Base-by-base conservation (phyloP, 1,284 basidiomycete genomes). In the Ceratobasidium sp. region DNA sequence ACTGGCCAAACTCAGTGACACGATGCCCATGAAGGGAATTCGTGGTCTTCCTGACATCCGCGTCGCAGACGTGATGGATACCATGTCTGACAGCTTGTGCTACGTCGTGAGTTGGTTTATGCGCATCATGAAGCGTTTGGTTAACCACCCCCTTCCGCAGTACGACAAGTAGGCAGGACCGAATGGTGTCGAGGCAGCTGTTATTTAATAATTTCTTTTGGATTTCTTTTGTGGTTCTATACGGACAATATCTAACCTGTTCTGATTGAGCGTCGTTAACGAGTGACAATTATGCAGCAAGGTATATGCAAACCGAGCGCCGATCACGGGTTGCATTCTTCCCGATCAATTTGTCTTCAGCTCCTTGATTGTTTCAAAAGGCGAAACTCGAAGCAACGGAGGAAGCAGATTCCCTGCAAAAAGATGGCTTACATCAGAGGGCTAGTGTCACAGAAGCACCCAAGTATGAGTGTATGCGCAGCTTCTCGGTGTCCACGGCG, bases 21-120 rank as follows among this genome's bases (percentile, higher is more conserved):
- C 23, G 18, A 26, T 53, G 18, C 73, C 73, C 5, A 59, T 48
- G 46, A 48, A 62, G 21, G 32, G 39, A 12, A 70, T 70, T 59
- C 55, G 67, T 16, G 53, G 55, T 21, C 30, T 59, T 41, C 73
- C 73, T 21, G 70, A 72, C 52, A 36, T 70, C 9, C 62, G 30
- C 3, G 52, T 74, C n/a, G 58, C 36, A 14, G 50, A 62, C 10
- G 50, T 74, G 21, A 61, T 74, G 57, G 60, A 72, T 34, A 74
- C 69, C 5, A 55, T 23, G 45, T 71, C 58, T 21, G 73, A 50
- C 16, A 26, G 46, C 16, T 32, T 74, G 21, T 74, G 73, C 45
- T 74, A 74, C 41, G 45, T 30, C 8, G 67, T 70, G 34, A 59
- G 67, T 59, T 9, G 3, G n/a, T 9, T 26, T 23, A 18, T 43